Conservation (phyloP, 129 eudicot species). For the Logfia minima region DNA sequence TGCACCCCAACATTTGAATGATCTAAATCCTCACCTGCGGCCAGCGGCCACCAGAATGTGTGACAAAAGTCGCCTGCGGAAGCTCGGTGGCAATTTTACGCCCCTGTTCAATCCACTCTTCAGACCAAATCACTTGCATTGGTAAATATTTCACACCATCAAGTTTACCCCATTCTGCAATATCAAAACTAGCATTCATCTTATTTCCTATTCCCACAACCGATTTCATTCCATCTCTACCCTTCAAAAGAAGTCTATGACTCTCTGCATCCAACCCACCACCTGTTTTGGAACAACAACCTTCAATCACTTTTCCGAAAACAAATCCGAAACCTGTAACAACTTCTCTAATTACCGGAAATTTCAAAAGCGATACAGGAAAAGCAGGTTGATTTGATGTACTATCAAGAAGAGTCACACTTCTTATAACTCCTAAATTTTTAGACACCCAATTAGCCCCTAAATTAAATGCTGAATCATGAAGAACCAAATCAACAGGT, state of each 20-base stretch:
- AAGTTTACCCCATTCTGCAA: slow-evolving; percentile 63
- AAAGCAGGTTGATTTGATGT: slow-evolving; percentile 42
- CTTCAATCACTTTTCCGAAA: slow-evolving; percentile 49
- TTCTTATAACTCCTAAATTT: slow-evolving; percentile 52
- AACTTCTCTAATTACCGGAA: slow-evolving; percentile 58
- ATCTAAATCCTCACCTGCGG: slow-evolving; percentile 58
- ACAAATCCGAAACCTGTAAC: slow-evolving; percentile 57
- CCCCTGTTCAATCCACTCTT: slow-evolving; percentile 62
- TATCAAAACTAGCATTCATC: slow-evolving; percentile 67
- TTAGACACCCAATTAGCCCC: slow-evolving; percentile 79
- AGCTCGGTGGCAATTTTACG: slow-evolving; percentile 46
- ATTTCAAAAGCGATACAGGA: slow-evolving; percentile 57
- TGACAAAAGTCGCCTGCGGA: slow-evolving; percentile 50
- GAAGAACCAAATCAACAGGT: slow-evolving; percentile 75
- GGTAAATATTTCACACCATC: slow-evolving; percentile 70
- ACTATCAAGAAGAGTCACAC: slow-evolving; percentile 61
- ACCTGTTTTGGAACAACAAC: slow-evolving; percentile 46
- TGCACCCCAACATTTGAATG: not conserved
- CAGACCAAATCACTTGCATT: slow-evolving; percentile 71
- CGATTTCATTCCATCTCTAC: slow-evolving; percentile 57
- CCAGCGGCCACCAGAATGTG: slow-evolving; percentile 95
- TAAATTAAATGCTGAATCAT: slow-evolving; percentile 75
- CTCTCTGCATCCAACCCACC: slow-evolving; percentile 53
- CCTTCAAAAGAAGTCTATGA: slow-evolving; percentile 76
- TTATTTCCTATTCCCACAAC: slow-evolving; percentile 69